Conservation (phyloP, 768 basidiomycete species). For the Pleurotus pulmonarius region DNA sequence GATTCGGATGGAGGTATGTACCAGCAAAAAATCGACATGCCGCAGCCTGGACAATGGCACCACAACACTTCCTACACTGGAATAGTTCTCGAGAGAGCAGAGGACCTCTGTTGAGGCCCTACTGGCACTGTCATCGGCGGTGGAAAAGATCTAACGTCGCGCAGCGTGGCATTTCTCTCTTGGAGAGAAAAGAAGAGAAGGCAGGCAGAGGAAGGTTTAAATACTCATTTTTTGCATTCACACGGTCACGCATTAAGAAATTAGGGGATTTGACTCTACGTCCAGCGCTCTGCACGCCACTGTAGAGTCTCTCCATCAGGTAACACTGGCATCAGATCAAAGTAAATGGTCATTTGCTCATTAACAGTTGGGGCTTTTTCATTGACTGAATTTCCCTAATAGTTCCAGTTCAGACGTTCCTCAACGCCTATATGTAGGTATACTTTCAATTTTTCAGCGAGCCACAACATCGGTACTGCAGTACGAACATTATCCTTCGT, state of each 20-base stretch:
- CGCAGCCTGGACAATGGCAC: conserved; percentile 47
- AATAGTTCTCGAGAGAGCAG: conserved; percentile 46
- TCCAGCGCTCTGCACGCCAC: too few species aligned
- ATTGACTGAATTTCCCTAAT: too few species aligned
- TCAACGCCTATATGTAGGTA: too few species aligned
- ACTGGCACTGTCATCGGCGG: conserved; percentile 67
- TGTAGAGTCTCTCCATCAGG: too few species aligned
- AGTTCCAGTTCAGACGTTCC: too few species aligned
- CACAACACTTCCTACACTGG: conserved; percentile 68
- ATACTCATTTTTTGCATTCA: neutral
- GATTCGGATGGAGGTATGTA: conserved; percentile 28
- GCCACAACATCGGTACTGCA: too few species aligned
- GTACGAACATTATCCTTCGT: neutral
- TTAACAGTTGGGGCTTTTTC: too few species aligned
- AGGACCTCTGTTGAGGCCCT: conserved; percentile 44
- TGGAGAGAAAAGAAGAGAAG: conserved; percentile 17
- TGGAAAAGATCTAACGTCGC: conserved; percentile 43
- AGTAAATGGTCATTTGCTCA: too few species aligned
- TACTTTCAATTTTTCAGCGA: too few species aligned
- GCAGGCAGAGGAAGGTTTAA: neutral
- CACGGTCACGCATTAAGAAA: too few species aligned
- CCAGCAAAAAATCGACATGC: conserved; percentile 62
- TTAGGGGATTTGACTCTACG: too few species aligned
- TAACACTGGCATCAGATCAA: too few species aligned
- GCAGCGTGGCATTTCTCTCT: conserved; percentile 65